These are phyloP conservation scores for Histomonas meleagridis DNA, from an alignment of 208 protist species.

Conservation along the genomic window DNA sequence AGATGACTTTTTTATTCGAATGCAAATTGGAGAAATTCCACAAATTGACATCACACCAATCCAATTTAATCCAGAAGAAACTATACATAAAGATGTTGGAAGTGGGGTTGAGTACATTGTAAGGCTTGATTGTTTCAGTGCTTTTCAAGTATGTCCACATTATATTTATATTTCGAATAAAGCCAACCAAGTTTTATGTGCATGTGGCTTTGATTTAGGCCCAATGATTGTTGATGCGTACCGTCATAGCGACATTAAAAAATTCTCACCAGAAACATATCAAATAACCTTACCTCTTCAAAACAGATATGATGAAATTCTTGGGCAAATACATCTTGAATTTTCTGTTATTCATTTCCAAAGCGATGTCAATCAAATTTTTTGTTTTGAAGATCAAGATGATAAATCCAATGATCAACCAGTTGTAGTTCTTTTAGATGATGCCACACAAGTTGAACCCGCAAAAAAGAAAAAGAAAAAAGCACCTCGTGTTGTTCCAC, in stretches of 20 bases:
- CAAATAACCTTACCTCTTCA: not conserved
- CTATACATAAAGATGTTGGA: not conserved
- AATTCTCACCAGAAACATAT: not conserved
- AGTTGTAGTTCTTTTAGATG: not conserved
- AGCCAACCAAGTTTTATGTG: not conserved
- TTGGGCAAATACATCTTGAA: not conserved
- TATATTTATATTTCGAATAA: not conserved
- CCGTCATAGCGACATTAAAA: not conserved
- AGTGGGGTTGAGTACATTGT: not conserved
- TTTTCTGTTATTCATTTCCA: not conserved
- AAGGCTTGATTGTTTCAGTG: not conserved
- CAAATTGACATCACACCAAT: no score
- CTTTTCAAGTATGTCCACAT: not conserved
- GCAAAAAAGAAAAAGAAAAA: not conserved
- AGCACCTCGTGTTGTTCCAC: not conserved
- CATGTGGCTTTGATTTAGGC: not conserved
- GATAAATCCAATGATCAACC: no score
- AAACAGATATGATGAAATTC: not conserved
- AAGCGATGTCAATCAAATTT: not conserved
- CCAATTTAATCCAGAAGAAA: not conserved
- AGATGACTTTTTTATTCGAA: no score
- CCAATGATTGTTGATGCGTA: not conserved
- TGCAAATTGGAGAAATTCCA: no score
- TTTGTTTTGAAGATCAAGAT: not conserved
- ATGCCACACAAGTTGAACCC: not conserved